A percentile compares a stretch with the other conserved stretches of the same genome.
Conservation (phyloP, 768 basidiomycete genomes). For the Boletus rubescentipes region DNA sequence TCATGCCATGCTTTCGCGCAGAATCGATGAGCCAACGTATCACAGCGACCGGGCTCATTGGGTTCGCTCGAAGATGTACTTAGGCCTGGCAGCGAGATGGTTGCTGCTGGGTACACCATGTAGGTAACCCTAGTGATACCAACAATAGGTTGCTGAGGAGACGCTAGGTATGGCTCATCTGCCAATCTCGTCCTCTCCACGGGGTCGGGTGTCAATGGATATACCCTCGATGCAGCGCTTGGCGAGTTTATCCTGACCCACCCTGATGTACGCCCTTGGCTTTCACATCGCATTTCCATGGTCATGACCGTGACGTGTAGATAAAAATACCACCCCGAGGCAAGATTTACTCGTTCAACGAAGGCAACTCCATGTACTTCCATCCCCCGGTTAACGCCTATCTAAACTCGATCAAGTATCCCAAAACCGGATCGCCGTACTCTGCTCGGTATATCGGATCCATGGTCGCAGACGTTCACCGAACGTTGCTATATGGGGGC, state of each 20-base stretch:
- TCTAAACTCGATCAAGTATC: constrained; percentile 90
- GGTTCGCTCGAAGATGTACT: constrained; percentile 89
- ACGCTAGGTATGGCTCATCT: constrained; percentile 81
- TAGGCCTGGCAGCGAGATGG: constrained; percentile 94
- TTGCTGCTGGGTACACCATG: constrained; percentile 98
- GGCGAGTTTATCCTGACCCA: constrained; percentile 99
- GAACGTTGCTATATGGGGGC: constrained; percentile 94
- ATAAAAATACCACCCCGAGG: constrained; percentile 93
- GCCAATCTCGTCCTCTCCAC: constrained; percentile 95
- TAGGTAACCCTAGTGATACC: constrained; percentile 37
- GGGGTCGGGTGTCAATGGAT: constrained; percentile 95
- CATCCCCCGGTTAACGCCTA: constrained; percentile 77
- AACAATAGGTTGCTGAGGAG: constrained; percentile 9
- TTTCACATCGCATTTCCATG: not conserved
- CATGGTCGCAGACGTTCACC: constrained; percentile 98
- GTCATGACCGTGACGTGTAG: constrained; percentile 35
- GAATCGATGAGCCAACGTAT: not conserved
- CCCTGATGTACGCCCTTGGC: constrained; percentile 66
- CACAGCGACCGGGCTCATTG: constrained; percentile 68
- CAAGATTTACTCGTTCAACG: constrained; percentile 99
- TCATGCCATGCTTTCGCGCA: not conserved
- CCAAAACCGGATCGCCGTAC: constrained; percentile 74
- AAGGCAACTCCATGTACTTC: constrained; percentile 97
- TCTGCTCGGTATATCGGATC: constrained; percentile 94
- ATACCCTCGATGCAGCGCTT: constrained; percentile 91